These are phyloP conservation scores for Ulvella scutata DNA, from an alignment of 139 green algal species.

Conservation along the genomic window DNA sequence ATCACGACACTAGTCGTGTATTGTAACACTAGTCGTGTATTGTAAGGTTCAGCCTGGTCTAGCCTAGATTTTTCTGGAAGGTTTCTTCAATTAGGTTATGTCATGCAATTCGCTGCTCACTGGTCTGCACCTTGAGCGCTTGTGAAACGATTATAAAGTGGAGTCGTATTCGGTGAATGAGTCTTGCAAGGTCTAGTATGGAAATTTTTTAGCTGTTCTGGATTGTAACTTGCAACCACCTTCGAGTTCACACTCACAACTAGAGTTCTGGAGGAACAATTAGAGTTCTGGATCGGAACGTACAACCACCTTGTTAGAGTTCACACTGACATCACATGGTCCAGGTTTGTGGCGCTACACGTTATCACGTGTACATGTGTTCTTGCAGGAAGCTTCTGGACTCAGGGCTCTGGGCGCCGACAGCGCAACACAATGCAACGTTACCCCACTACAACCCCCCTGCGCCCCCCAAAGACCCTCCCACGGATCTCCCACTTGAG, in stretches of 20 bases:
- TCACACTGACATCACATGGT: too few species aligned
- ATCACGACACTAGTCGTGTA: too few species aligned
- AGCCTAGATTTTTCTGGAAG: too few species aligned
- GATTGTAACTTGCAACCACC: background rate
- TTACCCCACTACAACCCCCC: background rate
- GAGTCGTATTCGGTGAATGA: too few species aligned
- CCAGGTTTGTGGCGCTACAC: background rate
- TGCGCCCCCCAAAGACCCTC: background rate
- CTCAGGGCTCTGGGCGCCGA: background rate
- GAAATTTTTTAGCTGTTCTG: too few species aligned
- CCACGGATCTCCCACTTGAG: background rate
- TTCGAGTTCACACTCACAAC: background rate
- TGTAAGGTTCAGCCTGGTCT: too few species aligned
- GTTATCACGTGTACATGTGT: background rate
- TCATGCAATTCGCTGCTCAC: too few species aligned
- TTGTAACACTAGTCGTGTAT: too few species aligned
- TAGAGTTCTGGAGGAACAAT: background rate
- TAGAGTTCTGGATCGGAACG: background rate
- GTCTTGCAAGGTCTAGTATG: too few species aligned
- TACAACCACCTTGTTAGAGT: background rate
- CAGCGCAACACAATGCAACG: background rate
- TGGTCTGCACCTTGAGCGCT: too few species aligned
- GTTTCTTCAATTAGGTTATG: too few species aligned
- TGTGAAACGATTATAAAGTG: too few species aligned
- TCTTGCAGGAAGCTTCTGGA: background rate